Base-by-base conservation (phyloP, 768 basidiomycete species). In the Macrocybe gigantea region DNA sequence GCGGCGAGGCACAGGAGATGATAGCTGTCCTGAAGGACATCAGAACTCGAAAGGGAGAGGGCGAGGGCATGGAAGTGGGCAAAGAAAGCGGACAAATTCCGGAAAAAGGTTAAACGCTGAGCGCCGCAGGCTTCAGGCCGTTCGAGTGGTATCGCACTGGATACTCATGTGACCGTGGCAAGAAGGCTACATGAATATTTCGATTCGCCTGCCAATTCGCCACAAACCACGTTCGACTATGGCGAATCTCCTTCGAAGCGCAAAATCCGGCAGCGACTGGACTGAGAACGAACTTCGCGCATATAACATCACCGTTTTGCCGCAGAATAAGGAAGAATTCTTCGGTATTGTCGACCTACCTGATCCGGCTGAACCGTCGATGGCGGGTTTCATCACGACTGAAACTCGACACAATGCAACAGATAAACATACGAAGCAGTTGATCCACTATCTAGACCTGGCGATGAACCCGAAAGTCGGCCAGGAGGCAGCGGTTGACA, bases 401-500 rank as follows among this genome's bases (percentile, higher is more conserved):
- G 32, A 8, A 14, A 3, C 31, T 41, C 32, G 44, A 34, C 4
- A 4, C 2, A 4, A 22, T 22, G 22, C 22, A 22, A 22, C 22
- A 22, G 22, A 22, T 22, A 22, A 2, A 4, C 4, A 22, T 22
- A 22, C 29, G 44, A 33, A 49, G 33, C 42, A 40, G 41, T 49
- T 65, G 8, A 42, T 65, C 29, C 38, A 15, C 46, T 47, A 44
- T 8, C 46, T 69, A 30, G 59, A 67, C 39, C 45, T 63, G 15
- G 63, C 57, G 3, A 63, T 60, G 60, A 33, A 36, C 7, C 40
- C 52, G 6, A 9, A 35, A 1, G 46, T 47, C 11, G 22, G 43
- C 1, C 56, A 53, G 38, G 55, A 63, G 35, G 55, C 59, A 3
- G 60, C 62, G 14, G 65, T 67, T 5, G 50, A 35, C 49, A 64